These are phyloP conservation scores for Colletotrichum coccodes DNA, from an alignment of 2,329 filamentous ascomycete species.

Conservation along the genomic window DNA sequence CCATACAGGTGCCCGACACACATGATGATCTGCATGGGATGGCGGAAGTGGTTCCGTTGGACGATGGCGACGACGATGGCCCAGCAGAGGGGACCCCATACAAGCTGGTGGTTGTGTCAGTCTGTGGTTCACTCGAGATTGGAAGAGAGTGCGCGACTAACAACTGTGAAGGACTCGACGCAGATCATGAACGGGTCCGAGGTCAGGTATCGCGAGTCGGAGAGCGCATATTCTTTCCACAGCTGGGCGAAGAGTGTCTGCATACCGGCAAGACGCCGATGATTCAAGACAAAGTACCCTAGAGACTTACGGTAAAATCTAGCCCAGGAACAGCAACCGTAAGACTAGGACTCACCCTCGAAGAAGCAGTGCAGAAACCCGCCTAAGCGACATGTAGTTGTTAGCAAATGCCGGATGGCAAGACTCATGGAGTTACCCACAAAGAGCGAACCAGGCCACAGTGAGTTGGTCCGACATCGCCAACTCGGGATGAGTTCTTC, in stretches of 20 bases:
- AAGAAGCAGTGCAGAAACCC: constrained; percentile 82
- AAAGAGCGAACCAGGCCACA: constrained; percentile 65
- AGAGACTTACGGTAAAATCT: not conserved
- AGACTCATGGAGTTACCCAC: constrained; percentile 47
- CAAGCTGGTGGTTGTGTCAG: constrained; percentile 47
- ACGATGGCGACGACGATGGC: constrained; percentile 58
- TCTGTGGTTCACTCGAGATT: not conserved
- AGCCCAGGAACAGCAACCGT: not conserved
- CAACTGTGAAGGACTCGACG: constrained; percentile 84
- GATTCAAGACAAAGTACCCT: constrained; percentile 82
- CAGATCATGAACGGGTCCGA: constrained; percentile 87
- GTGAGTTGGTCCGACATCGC: constrained; percentile 52
- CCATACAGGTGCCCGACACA: constrained; percentile 69
- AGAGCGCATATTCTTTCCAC: constrained; percentile 93
- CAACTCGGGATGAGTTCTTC: constrained; percentile 43
- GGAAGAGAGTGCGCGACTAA: constrained; percentile 50
- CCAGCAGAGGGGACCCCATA: constrained; percentile 69
- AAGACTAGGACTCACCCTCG: constrained; percentile 65
- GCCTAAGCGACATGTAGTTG: constrained; percentile 50
- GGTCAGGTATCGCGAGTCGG: constrained; percentile 87
- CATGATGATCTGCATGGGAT: constrained; percentile 61
- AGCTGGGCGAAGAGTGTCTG: constrained; percentile 84
- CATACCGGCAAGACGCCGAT: constrained; percentile 70
- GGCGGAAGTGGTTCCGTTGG: constrained; percentile 53
- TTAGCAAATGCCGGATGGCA: constrained; percentile 21